These are phyloP conservation scores for Globisporangium solare DNA, from an alignment of 352 stramenopile genomes.

Conservation along the genomic window DNA sequence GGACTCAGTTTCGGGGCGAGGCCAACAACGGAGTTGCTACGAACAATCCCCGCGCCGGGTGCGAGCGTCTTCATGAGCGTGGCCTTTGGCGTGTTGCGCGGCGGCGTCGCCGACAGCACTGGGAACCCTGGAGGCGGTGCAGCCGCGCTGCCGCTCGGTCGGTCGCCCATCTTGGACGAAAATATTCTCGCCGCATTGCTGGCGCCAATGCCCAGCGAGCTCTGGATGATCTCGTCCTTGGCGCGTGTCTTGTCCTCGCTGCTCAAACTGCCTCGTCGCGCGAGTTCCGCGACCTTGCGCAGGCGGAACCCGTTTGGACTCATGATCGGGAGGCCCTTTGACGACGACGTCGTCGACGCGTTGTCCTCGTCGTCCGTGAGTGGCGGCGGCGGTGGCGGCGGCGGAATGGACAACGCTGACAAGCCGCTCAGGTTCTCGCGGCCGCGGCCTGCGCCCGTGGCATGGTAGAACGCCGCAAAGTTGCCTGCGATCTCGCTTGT, in stretches of 20 bases:
- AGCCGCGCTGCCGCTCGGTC: constrained; percentile 15
- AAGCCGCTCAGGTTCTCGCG: constrained; percentile 30
- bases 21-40: constrained; percentile 29
- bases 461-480: constrained; percentile 82
- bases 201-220: constrained; percentile 67
- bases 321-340: constrained; percentile 74
- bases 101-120: constrained; percentile 27
- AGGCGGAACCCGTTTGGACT: constrained; percentile 72
- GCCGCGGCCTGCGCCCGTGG: constrained; percentile 26
- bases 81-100: constrained; percentile 46
- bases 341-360: constrained; percentile 54
- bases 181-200: constrained; percentile 58
- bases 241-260: constrained; percentile 79
- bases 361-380: constrained; percentile 63
- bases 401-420: constrained; percentile 55
- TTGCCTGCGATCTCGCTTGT: constrained; percentile 53
- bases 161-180: constrained; percentile 46
- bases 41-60: constrained; percentile 52
- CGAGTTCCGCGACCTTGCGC: constrained; percentile 75
- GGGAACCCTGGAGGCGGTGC: constrained; percentile 47
- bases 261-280: constrained; percentile 70
- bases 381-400: constrained; percentile 52
- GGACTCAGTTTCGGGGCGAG: constrained; percentile 25
- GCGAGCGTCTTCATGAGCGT: constrained; percentile 44
- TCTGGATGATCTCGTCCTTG: constrained; percentile 88